Evolutionary conservation across 2,329 filamentous ascomycete genomes (phyloP), one percentile per base, ranked within the genome.

Genomic region (Fusarium azukiicola): DNA sequence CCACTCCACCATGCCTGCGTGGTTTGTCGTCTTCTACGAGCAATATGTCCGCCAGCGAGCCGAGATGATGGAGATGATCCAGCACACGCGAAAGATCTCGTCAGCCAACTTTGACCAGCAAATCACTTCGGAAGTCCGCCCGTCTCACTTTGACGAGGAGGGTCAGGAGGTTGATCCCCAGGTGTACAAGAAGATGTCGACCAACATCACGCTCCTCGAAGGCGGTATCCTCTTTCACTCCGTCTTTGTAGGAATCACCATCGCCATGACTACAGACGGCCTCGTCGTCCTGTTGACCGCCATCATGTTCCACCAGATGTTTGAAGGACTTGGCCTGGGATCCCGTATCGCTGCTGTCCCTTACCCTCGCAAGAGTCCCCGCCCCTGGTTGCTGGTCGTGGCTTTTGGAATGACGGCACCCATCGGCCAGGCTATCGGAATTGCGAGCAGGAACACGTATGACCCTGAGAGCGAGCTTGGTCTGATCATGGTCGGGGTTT

Each of bases 181-280:
- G 13, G 86, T 90, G 11, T 90, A 92, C 85, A 91, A 92, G 82
- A 95, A 93, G 81, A 92, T 94, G 85, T 91, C 95, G 5, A 90
- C 96, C 81, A 95, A 97, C 86, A 96, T 96, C 79, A 92, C 95
- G 8, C 90, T 97, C 5, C 91, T 97, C 9, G 95, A 97, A 85
- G 94, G 95, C 72, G 95, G 95, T 75, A 97, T 97, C 78, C 89
- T 97, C 16, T 97, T 97, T 84, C 95, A 97, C 87, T 96, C 94
- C 75, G 92, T 97, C 74, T 96, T 96, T 84, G 95, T 96, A 72
- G 94, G 94, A 73, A 95, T 96, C 90, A 95, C 95, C 0, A 87
- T 96, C 38, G 95, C 93, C 38, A 94, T 96, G 78, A 94, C 94
- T 27, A 92, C 92, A 3, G 93, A 95, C 3, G 92, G 93, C 7